These are phyloP conservation scores for Alternaria sp. DNA, from an alignment of 2,329 filamentous ascomycete genomes.

Conservation along the genomic window DNA sequence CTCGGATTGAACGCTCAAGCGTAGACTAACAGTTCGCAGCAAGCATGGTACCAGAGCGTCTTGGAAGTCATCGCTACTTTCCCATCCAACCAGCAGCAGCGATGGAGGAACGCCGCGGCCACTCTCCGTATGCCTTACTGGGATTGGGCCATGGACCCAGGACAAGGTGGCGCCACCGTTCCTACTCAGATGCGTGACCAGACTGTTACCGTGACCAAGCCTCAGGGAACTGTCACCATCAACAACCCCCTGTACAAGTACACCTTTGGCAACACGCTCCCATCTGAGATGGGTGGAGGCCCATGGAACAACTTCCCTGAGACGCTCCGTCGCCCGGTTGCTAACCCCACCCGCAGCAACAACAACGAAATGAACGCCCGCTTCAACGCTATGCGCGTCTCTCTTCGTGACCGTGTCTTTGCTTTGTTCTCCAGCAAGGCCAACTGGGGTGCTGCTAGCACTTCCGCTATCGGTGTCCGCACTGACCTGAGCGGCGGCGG, in stretches of 20 bases:
- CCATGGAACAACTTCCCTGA: conserved; percentile 43
- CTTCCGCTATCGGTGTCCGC: conserved; percentile 43
- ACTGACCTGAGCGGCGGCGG: conserved; percentile 38
- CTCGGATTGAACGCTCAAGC: neutral
- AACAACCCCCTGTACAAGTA: conserved; percentile 59
- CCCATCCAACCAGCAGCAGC: conserved; percentile 48
- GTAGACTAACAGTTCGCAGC: conserved; percentile 37
- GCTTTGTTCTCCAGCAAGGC: conserved; percentile 46
- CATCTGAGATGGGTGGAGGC: conserved; percentile 57
- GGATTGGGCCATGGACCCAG: conserved; percentile 56
- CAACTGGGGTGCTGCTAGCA: conserved; percentile 41
- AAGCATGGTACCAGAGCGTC: conserved; percentile 54
- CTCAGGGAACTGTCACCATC: conserved; percentile 50
- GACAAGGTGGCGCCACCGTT: conserved; percentile 35
- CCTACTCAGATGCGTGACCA: conserved; percentile 51
- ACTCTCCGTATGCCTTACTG: conserved; percentile 58
- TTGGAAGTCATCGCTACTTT: conserved; percentile 53
- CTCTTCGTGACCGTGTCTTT: conserved; percentile 48
- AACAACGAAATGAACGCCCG: conserved; percentile 47
- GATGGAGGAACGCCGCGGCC: conserved; percentile 52
- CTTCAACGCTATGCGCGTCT: conserved; percentile 39
- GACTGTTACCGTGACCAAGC: conserved; percentile 55
- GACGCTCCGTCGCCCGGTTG: conserved; percentile 45
- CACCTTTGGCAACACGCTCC: conserved; percentile 60
- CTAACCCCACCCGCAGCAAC: conserved; percentile 47